Conservation (phyloP, 2,329 filamentous ascomycete genomes). For the Neonectria sp. region DNA sequence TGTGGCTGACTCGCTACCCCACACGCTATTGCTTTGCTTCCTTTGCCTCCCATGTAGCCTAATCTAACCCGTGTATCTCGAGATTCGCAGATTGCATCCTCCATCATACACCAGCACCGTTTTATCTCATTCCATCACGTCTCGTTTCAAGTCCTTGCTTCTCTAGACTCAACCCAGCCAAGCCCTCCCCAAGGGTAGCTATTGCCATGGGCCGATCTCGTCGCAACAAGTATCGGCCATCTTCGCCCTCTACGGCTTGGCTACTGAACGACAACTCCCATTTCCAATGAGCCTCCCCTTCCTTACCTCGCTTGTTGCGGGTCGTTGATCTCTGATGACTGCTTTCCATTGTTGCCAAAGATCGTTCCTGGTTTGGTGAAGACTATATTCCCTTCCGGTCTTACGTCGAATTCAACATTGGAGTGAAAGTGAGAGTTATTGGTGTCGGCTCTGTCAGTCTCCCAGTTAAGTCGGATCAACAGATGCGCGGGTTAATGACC, state of each 20-base stretch:
- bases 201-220: not conserved
- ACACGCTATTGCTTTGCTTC: no score
- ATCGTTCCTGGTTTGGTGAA: no score
- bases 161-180: not conserved
- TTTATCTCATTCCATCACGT: not conserved
- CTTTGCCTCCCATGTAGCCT: not conserved
- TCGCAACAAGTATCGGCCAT: not conserved
- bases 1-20: not conserved
- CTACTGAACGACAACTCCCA: not conserved
- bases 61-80: not conserved
- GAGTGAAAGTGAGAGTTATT: no score
- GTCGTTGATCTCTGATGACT: no score
- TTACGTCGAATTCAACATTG: no score
- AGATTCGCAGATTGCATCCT: not conserved
- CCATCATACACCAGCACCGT: not conserved
- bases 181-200: no score
- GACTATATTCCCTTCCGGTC: no score
- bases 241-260: slow-evolving; percentile 8
- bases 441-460: no score
- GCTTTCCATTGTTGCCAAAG: no score
- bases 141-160: not conserved
- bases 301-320: no score
- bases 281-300: not conserved
- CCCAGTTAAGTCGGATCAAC: no score
- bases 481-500: no score